These are phyloP conservation scores for Plasmopara muralis DNA, from an alignment of 352 stramenopile genomes.

Conservation along the genomic window DNA sequence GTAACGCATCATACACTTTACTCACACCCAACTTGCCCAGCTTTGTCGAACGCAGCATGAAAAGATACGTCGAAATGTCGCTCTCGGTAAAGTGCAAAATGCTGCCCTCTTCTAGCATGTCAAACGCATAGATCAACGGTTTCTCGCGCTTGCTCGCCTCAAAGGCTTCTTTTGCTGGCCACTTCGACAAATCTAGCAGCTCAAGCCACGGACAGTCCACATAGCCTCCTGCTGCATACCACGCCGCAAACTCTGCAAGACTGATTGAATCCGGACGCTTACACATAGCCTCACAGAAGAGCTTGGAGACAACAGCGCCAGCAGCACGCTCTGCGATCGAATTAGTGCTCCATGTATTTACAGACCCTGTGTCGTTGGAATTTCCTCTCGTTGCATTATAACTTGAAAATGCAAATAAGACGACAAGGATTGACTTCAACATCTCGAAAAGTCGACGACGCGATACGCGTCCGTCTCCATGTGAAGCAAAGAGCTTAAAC, in stretches of 20 bases:
- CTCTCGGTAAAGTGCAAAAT: constrained; percentile 82
- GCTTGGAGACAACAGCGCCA: constrained; percentile 87
- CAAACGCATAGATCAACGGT: constrained; percentile 78
- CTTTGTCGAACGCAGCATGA: constrained; percentile 77
- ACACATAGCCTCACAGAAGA: constrained; percentile 68
- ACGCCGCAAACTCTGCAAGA: constrained; percentile 94
- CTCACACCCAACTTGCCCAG: constrained; percentile 59
- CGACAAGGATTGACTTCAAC: constrained; percentile 71
- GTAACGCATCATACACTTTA: constrained; percentile 73
- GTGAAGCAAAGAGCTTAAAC: constrained; percentile 75
- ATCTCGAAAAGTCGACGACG: constrained; percentile 75
- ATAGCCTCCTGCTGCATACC: constrained; percentile 93
- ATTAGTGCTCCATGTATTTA: constrained; percentile 67
- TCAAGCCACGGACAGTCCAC: constrained; percentile 95
- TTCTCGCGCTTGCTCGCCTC: constrained; percentile 84
- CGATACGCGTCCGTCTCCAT: constrained; percentile 54
- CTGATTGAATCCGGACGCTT: constrained; percentile 74
- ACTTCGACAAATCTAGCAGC: constrained; percentile 94
- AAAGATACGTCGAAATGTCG: constrained; percentile 83
- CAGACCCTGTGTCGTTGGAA: constrained; percentile 50
- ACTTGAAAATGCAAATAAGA: constrained; percentile 82
- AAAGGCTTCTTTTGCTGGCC: constrained; percentile 84
- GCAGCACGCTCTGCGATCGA: constrained; percentile 80
- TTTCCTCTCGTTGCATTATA: constrained; percentile 57
- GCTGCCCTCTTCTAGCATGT: constrained; percentile 77